These are phyloP conservation scores for Liriodendron chinense DNA, from an alignment of 164 flowering plant genomes.

Conservation along the genomic window DNA sequence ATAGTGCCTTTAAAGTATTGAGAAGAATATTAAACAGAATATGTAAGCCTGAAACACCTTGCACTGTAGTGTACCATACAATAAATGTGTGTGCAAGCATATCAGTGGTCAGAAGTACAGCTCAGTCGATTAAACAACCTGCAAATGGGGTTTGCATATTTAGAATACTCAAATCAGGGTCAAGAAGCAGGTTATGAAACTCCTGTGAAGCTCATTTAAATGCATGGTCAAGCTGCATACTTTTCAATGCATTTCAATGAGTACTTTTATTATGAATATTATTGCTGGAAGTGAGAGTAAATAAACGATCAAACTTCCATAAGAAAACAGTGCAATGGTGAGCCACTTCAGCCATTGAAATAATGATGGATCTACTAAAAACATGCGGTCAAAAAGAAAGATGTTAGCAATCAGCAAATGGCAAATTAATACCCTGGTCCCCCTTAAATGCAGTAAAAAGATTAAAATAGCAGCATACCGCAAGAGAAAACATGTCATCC, in stretches of 20 bases:
- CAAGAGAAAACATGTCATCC: constrained; percentile 69
- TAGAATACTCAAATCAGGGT: not conserved
- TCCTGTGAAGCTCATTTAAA: not conserved
- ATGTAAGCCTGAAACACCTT: not conserved
- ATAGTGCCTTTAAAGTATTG: no score
- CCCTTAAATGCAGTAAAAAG: not conserved
- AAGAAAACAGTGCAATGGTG: not conserved
- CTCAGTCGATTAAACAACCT: not conserved
- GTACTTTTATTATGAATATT: not conserved
- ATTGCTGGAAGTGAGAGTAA: not conserved
- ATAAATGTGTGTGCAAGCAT: not conserved
- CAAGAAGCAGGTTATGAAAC: not conserved
- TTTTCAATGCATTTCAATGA: not conserved
- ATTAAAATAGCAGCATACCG: constrained; percentile 53
- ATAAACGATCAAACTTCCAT: not conserved
- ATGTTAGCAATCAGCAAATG: not conserved
- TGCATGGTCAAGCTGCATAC: not conserved
- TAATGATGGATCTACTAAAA: not conserved
- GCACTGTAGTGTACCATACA: not conserved
- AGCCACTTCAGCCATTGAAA: not conserved
- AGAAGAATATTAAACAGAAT: no score
- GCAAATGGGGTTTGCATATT: no score
- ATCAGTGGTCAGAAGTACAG: not conserved
- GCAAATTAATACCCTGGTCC: not conserved
- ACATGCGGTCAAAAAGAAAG: not conserved